Base-by-base conservation (phyloP, 75 land plant species). In the Adiantum capillusveneris region DNA sequence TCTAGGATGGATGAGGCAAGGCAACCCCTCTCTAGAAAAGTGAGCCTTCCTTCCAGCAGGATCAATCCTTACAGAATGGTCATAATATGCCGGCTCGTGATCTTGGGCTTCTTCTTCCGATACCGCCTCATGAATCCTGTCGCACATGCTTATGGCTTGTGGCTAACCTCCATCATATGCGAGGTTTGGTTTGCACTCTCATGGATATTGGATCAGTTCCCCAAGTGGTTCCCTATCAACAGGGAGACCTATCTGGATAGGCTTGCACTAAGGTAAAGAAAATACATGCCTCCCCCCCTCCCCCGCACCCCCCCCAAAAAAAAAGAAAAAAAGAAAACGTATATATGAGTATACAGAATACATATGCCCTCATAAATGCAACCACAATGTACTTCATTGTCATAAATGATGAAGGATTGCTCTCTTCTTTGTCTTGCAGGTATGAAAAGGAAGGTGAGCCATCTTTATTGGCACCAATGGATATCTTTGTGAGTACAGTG, bases 131-230 rank as follows among this genome's bases (percentile, higher is more conserved):
- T 71, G 16, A 78, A 86, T 61, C 89, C 89, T 0, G 89, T 85
- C 22, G 25, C 50, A 48, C 56, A 79, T 76, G 89, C 89, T 50
- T 85, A 65, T 68, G 80, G 67, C 5, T 56, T 85, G 49, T 85
- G 89, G 89, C 49, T 74, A 18, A 85, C 75, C 11, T 85, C 89
- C 24, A 59, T 85, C 31, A 82, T 85, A 18, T 85, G 89, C 76
- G 89, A 85, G 44, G 76, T 82, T 45, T 85, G 89, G 89, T 85
- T 85, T 74, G 86, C 80, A 21, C 45, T 79, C 25, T 85, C 89
- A 19, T 85, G 89, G 89, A 82, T 85, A 56, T 60, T 85, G n/a
- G 89, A 82, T 69, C 89, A 86, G 56, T 80, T 86, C 50, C 90
- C 90, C 31, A 86, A 86, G 56, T 86, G 90, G 90, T 68, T 43